Evolutionary conservation across 805 yeast species (phyloP).

Genomic region (Myxozyma lipomycoides): DNA sequence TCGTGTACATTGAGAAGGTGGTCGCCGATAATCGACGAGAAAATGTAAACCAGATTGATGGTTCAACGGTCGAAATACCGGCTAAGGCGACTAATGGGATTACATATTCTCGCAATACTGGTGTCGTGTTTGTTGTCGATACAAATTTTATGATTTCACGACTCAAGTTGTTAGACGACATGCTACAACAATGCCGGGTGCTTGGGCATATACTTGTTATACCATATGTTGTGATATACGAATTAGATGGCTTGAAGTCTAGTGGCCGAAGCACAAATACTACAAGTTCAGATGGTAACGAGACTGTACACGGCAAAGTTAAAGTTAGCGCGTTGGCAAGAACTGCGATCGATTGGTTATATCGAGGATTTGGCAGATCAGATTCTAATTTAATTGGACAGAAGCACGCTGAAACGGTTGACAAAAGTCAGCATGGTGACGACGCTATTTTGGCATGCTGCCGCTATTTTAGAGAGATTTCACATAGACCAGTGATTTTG

Average conservation of each 20-base stretch:
- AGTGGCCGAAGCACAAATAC: neutral
- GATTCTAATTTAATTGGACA: conserved; percentile 61
- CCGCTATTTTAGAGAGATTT: conserved; percentile 49
- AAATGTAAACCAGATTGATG: neutral
- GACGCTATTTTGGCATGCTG: conserved; percentile 87
- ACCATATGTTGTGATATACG: conserved; percentile 67
- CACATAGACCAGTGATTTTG: conserved; percentile 47
- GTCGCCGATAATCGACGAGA: conserved; percentile 1
- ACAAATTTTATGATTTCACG: conserved; percentile 80
- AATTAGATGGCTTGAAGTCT: conserved; percentile 77
- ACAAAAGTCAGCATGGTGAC: conserved; percentile 52
- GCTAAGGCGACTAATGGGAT: neutral
- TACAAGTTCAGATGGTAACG: neutral
- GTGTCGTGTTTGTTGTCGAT: conserved; percentile 51
- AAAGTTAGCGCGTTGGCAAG: conserved; percentile 59
- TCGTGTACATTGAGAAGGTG: neutral
- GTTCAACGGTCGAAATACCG: neutral
- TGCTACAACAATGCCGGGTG: conserved; percentile 42
- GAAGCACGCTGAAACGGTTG: conserved; percentile 50
- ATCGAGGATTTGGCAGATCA: conserved; percentile 50
- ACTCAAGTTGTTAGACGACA: conserved; percentile 51
- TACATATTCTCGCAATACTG: conserved; percentile 3
- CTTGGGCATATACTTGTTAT: conserved; percentile 55
- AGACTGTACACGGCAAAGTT: neutral
- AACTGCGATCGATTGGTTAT: conserved; percentile 76